Evolutionary conservation across 768 basidiomycete species (phyloP), one percentile per base, ranked within the genome.

Genomic region (Steccherinum ochraceum): DNA sequence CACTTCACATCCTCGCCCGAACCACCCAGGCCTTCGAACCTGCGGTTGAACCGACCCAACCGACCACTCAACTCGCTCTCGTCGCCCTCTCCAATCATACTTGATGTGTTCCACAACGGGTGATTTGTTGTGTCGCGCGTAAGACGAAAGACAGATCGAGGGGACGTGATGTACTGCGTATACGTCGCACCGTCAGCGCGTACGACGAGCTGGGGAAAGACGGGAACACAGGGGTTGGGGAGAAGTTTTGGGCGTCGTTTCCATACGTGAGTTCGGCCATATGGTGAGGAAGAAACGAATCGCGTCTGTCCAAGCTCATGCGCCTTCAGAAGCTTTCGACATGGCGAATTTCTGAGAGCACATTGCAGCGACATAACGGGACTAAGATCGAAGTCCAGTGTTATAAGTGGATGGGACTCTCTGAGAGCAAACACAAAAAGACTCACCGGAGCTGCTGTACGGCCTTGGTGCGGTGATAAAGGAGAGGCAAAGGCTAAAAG

Each of bases 81-180:
- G 53, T 87, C 87, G 25, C 65, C 61, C 51, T 66, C 63, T 30
- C 70, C 67, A 39, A 58, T 64, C 44, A 83, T 64, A 1, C 72
- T 69, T 2, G 79, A 78, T 1, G 86, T 80, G 61, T 89, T 88
- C 86, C 88, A 96, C 4, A 91, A 67, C 1, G 93, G 89, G 60
- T 93, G 84, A 64, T 93, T 96, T 13, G 88, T 89, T 46, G 89
- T 84, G 60, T 95, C 93, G 40, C 92, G 82, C 19, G 92, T 89
- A 43, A 94, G 74, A 30, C 83, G 79, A 43, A 91, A 78, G 30
- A 79, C 66, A 3, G 86, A 84, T 4, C 83, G 83, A 0, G 93
- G 93, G 0, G 92, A 91, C 1, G 93, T 94, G 12, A 88, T 90
- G 79, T 86, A 88, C 58, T 93, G 89, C 3, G 79, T 82, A 65